These are phyloP conservation scores for Syzygium malaccense DNA, from an alignment of 441 rosid species.

Conservation along the genomic window DNA sequence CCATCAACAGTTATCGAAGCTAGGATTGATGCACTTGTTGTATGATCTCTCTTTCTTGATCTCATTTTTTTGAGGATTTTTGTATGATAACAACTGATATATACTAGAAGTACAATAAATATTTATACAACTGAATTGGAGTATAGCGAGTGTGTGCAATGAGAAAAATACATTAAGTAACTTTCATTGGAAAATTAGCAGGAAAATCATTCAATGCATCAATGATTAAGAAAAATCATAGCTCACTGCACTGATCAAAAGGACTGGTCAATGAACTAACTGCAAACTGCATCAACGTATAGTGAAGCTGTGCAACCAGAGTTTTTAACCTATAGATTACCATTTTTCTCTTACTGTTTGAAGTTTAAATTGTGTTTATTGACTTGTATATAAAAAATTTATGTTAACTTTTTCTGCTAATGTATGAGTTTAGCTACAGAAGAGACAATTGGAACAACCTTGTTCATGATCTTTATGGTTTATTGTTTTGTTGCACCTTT, in stretches of 20 bases:
- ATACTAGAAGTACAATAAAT: background rate
- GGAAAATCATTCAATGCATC: background rate
- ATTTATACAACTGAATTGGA: background rate
- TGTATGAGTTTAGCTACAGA: background rate
- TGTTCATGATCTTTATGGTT: background rate
- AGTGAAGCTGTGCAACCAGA: background rate
- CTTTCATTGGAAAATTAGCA: background rate
- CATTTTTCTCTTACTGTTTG: background rate
- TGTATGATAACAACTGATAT: background rate
- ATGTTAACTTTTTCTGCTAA: background rate
- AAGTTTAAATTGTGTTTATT: background rate
- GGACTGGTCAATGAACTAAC: background rate
- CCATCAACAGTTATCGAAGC: constrained; percentile 98
- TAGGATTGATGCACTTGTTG: constrained; percentile 96
- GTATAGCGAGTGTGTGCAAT: background rate
- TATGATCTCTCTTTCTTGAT: constrained; percentile 31
- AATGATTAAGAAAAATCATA: background rate
- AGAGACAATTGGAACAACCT: background rate
- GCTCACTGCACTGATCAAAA: background rate
- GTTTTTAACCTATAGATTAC: background rate
- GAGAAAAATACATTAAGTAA: background rate
- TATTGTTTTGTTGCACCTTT: background rate
- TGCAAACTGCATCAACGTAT: background rate
- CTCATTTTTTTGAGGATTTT: background rate
- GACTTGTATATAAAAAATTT: background rate